These are phyloP conservation scores for Fusarium sp. DNA, from an alignment of 2,329 filamentous ascomycete genomes.

Conservation along the genomic window DNA sequence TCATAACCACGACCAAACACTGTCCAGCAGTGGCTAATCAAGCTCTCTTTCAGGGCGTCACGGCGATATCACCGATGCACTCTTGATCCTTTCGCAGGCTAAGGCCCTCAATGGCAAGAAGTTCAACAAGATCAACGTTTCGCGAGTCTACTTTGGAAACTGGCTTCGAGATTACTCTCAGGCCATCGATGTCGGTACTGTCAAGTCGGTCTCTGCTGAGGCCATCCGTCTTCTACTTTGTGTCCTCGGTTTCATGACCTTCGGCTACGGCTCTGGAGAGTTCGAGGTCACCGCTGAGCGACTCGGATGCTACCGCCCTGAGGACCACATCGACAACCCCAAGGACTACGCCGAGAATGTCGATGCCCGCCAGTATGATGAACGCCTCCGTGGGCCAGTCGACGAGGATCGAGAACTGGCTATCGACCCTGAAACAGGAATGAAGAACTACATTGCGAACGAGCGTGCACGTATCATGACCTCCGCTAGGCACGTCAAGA, in stretches of 20 bases:
- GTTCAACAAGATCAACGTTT: constrained; percentile 87
- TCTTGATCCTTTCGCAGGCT: constrained; percentile 75
- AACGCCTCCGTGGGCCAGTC: constrained; percentile 81
- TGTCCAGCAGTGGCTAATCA: constrained; percentile 7
- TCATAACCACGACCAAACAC: not conserved
- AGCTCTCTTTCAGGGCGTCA: constrained; percentile 69
- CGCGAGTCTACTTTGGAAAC: constrained; percentile 94
- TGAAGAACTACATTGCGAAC: constrained; percentile 96
- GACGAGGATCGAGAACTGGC: constrained; percentile 81
- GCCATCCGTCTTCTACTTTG: constrained; percentile 90
- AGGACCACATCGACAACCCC: constrained; percentile 80
- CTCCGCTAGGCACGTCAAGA: constrained; percentile 79
- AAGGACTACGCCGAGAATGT: constrained; percentile 89
- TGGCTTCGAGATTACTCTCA: constrained; percentile 95
- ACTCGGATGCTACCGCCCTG: constrained; percentile 84
- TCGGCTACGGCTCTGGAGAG: constrained; percentile 84
- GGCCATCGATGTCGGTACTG: constrained; percentile 90
- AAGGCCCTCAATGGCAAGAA: constrained; percentile 72
- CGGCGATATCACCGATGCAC: constrained; percentile 92
- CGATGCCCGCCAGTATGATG: constrained; percentile 85
- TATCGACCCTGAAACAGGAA: constrained; percentile 77
- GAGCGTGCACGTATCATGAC: constrained; percentile 82
- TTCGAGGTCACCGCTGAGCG: constrained; percentile 86
- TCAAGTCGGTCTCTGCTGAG: constrained; percentile 90
- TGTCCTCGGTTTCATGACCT: constrained; percentile 89